Base-by-base conservation (phyloP, 148 eudicot genomes). In the Rhododendron mucronatum region DNA sequence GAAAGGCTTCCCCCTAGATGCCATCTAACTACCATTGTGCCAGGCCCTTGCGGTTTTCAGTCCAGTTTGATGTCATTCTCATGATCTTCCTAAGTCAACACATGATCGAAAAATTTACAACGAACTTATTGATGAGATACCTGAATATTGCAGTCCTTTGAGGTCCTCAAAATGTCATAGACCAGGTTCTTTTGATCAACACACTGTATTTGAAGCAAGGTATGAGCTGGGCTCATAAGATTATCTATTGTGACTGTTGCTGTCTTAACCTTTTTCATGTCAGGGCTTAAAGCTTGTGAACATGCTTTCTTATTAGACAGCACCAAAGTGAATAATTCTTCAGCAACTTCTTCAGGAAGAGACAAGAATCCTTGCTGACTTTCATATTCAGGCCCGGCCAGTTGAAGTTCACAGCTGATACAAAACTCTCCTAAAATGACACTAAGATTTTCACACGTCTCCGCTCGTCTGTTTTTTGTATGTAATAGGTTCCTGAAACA, bases 131-230 rank as follows among this genome's bases (percentile, higher is more conserved):
- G 35, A 37, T 23, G 63, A 47, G 18, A 55, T 92, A 94, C 99
- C 98, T 92, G 93, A 85, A 96, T 88, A 83, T 95, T 89, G 61
- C 88, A 90, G 90, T 95, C 98, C 87, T 96, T 95, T 80, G 93
- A 87, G 35, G 95, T 95, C 90, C 95, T 92, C 89, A 96, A 89
- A 86, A 95, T 91, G 86, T 96, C 99, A 79, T 96, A 96, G 45
- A 96, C 88, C 59, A 96, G 95, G 85, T 96, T 95, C 83, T 96
- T 96, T 85, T 95, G 98, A 87, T 96, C 99, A 75, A 85, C 85
- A 85, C 98, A 91, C 44, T 91, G 94, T 86, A 96, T 94, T 88
- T 96, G 99, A 90, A 96, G 95, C 91, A 95, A 90, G 9, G 99
- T 96, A 87, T 96, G 99, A 69, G 94, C 91, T 18, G 98, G 98